phyloP scores from a whole-genome alignment of 305 asterid genomes.

The Petunia hybrid region DNA sequence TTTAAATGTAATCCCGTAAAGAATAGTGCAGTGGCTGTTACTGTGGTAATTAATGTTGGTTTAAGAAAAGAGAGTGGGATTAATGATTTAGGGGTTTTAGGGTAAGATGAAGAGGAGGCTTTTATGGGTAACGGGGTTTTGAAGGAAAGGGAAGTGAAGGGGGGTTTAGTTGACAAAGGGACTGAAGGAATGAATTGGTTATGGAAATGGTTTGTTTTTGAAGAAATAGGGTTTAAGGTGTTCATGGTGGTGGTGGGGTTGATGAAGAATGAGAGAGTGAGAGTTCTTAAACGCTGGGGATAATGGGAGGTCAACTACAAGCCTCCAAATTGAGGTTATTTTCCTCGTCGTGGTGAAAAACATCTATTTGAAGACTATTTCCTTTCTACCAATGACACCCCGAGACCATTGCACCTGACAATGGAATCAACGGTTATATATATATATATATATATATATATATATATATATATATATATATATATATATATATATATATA shows the following conservation, averaged over 20 bases:
- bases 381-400: too few relatives aligned
- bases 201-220: conserved; percentile 44
- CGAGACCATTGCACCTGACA: too few relatives aligned
- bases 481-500: too few relatives aligned
- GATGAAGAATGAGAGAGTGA: neutral
- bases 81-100: conserved; percentile 18
- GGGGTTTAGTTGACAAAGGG: conserved; percentile 41
- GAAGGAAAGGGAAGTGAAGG: conserved; percentile 52
- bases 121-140: conserved; percentile 44
- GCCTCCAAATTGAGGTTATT: neutral
- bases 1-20: conserved; percentile 45
- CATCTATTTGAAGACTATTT: too few relatives aligned
- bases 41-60: conserved; percentile 56
- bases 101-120: conserved; percentile 43
- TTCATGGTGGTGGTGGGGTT: conserved; percentile 45
- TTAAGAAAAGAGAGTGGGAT: conserved; percentile 47
- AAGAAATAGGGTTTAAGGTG: conserved; percentile 52
- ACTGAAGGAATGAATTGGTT: conserved; percentile 34
- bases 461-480: too few relatives aligned
- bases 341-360: too few relatives aligned
- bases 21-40: conserved; percentile 68
- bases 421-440: too few relatives aligned
- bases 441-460: too few relatives aligned
- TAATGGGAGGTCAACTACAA: neutral
- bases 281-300: neutral